A percentile compares a stretch with the other conserved stretches of the same genome.
These are phyloP conservation scores for Terfezia boudieri DNA, from an alignment of 495 filamentous ascomycete genomes.

Conservation along the genomic window DNA sequence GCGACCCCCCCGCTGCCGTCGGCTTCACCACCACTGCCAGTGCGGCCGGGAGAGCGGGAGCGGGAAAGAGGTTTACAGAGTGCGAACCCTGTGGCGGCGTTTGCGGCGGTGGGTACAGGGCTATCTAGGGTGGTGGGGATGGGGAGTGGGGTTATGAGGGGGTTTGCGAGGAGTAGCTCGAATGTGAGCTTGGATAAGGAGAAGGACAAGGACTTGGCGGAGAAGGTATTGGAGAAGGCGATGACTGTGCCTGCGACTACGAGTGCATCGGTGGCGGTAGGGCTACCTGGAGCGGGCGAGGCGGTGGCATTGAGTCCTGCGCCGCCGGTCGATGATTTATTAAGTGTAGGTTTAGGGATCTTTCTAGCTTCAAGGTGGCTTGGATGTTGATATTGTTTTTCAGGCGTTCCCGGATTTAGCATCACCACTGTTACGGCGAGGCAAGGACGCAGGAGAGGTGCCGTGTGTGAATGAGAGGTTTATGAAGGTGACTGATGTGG, in stretches of 20 bases:
- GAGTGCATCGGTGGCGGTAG: slow-evolving; percentile 9
- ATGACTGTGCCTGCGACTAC: background rate
- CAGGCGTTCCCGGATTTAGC: slow-evolving; percentile 40
- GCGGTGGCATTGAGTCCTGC: slow-evolving; percentile 1
- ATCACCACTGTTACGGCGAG: slow-evolving; percentile 24
- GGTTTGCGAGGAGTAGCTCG: slow-evolving; percentile 8
- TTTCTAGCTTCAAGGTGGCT: slow-evolving; percentile 2
- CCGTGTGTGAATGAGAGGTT: slow-evolving; percentile 59
- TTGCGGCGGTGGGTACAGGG: slow-evolving; percentile 12
- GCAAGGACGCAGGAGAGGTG: slow-evolving; percentile 31
- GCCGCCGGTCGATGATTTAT: slow-evolving; percentile 11
- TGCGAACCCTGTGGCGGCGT: slow-evolving; percentile 9
- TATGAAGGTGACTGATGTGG: slow-evolving; percentile 52
- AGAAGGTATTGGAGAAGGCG: too few relatives aligned
- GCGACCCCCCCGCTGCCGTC: background rate
- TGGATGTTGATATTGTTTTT: slow-evolving; percentile 13
- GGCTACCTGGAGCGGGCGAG: background rate
- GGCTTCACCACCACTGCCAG: background rate
- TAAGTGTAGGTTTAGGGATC: slow-evolving; percentile 4
- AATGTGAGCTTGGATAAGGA: background rate
- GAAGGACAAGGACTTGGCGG: background rate
- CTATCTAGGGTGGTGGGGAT: slow-evolving; percentile 8
- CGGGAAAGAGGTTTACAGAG: slow-evolving; percentile 1
- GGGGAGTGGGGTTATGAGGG: slow-evolving; percentile 1
- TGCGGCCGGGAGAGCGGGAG: background rate